These are phyloP conservation scores for Aspergillus candidus DNA, from an alignment of 2,329 filamentous ascomycete species.

Conservation along the genomic window DNA sequence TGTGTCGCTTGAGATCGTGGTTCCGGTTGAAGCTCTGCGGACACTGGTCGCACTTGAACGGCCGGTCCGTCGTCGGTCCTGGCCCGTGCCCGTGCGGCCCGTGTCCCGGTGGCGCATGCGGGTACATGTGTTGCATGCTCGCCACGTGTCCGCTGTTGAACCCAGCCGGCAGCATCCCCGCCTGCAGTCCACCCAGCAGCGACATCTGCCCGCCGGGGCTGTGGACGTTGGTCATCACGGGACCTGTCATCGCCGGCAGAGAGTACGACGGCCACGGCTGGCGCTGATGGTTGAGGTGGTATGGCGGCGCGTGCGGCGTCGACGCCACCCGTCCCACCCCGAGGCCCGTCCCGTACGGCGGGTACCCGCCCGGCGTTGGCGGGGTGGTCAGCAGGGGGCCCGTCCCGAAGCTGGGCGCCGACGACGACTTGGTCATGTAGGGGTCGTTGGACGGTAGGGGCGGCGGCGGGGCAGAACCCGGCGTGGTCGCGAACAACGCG, in stretches of 20 bases:
- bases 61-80: slow-evolving; percentile 63
- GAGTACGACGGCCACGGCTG: slow-evolving; percentile 48
- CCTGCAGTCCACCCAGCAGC: slow-evolving; percentile 57
- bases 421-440: slow-evolving; percentile 46
- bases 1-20: slow-evolving; percentile 92
- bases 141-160: slow-evolving; percentile 58
- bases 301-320: slow-evolving; percentile 18
- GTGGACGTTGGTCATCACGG: slow-evolving; percentile 72
- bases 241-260: slow-evolving; percentile 57
- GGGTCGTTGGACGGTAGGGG: slow-evolving; percentile 56
- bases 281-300: slow-evolving; percentile 33
- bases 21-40: slow-evolving; percentile 93
- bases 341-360: slow-evolving; percentile 32
- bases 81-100: slow-evolving; percentile 47
- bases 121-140: slow-evolving; percentile 57
- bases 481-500: slow-evolving; percentile 43
- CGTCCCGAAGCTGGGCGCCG: slow-evolving; percentile 40
- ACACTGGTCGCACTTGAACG: slow-evolving; percentile 91
- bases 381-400: slow-evolving; percentile 46
- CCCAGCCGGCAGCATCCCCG: slow-evolving; percentile 48
- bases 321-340: slow-evolving; percentile 41
- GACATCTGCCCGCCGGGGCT: slow-evolving; percentile 67
- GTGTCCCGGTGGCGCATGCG: slow-evolving; percentile 46
- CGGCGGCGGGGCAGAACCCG: slow-evolving; percentile 41
- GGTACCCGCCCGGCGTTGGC: slow-evolving; percentile 39